A percentile compares a stretch with the other conserved stretches of the same genome.
Evolutionary conservation across 2,329 filamentous ascomycete species (phyloP).

Genomic region (Plectosphaerella plurivora): DNA sequence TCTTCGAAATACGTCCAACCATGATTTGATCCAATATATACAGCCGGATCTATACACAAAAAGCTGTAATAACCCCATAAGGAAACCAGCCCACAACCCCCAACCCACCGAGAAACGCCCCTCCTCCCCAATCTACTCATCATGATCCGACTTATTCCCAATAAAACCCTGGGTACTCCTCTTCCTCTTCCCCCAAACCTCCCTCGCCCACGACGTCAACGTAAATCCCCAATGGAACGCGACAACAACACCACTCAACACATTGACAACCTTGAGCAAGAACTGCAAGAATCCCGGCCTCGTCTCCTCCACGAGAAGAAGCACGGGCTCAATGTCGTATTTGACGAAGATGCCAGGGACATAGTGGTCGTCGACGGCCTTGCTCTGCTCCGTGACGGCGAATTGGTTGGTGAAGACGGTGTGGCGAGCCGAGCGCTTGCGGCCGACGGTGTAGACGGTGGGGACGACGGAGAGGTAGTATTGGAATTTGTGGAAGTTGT

Average conservation of each 20-base stretch:
- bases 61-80: too few species aligned
- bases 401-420: slow-evolving; percentile 95
- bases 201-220: slow-evolving; percentile 68
- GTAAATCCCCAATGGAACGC: slow-evolving; percentile 92
- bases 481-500: slow-evolving; percentile 92
- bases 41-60: neutral
- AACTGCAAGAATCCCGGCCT: slow-evolving; percentile 71
- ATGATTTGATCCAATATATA: neutral
- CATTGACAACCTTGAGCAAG: slow-evolving; percentile 80
- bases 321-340: slow-evolving; percentile 95
- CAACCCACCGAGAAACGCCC: neutral
- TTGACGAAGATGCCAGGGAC: slow-evolving; percentile 96
- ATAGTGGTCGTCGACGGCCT: slow-evolving; percentile 61
- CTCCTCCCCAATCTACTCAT: slow-evolving; percentile 4
- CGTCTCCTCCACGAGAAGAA: slow-evolving; percentile 79
- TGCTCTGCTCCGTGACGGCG: slow-evolving; percentile 86
- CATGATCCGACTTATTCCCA: slow-evolving; percentile 10
- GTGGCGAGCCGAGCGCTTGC: slow-evolving; percentile 33
- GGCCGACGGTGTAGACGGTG: slow-evolving; percentile 76
- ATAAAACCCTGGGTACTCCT: slow-evolving; percentile 27
- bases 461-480: slow-evolving; percentile 96
- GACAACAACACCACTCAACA: slow-evolving; percentile 85
- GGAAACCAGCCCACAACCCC: too few species aligned
- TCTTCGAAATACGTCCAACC: too few species aligned
- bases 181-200: slow-evolving; percentile 47